These are phyloP conservation scores for Pyrrhoderma lamaoense DNA, from an alignment of 1,284 basidiomycete genomes.

Conservation along the genomic window DNA sequence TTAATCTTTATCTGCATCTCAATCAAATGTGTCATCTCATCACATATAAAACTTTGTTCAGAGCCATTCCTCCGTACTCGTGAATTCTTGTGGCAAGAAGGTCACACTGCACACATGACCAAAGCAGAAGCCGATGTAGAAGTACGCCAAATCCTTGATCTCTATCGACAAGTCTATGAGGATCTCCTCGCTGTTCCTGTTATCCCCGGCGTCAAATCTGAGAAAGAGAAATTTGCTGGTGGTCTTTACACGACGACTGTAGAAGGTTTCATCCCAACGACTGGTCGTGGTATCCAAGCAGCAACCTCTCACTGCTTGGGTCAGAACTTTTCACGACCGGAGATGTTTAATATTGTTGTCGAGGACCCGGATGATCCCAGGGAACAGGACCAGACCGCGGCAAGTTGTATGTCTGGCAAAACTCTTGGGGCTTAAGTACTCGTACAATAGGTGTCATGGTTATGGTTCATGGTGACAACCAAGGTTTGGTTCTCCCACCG, in stretches of 20 bases:
- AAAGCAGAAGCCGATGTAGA: conserved; percentile 87
- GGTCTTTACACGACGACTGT: conserved; percentile 97
- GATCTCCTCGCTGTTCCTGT: conserved; percentile 97
- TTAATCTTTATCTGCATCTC: too few relatives aligned
- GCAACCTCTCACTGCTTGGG: conserved; percentile 98
- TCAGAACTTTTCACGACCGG: conserved; percentile 93
- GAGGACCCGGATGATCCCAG: conserved; percentile 81
- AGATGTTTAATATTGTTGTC: conserved; percentile 98
- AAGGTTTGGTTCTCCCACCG: conserved; percentile 93
- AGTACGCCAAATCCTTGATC: conserved; percentile 90
- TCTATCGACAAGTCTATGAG: conserved; percentile 95
- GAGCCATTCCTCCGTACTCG: conserved; percentile 97
- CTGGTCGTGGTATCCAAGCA: conserved; percentile 95
- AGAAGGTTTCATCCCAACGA: conserved; percentile 96
- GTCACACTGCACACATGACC: conserved; percentile 92
- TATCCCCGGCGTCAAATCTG: conserved; percentile 94
- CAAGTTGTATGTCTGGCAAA: conserved; percentile 91
- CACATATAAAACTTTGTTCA: too few relatives aligned
- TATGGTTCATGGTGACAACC: conserved; percentile 98
- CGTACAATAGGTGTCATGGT: conserved; percentile 97
- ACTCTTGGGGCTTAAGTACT: conserved; percentile 98
- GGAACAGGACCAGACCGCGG: conserved; percentile 38
- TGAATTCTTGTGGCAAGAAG: conserved; percentile 99
- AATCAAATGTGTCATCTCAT: too few relatives aligned
- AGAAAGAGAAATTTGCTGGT: conserved; percentile 99